Base-by-base conservation (phyloP, 139 green algal genomes). In the Nannochloris sp. region DNA sequence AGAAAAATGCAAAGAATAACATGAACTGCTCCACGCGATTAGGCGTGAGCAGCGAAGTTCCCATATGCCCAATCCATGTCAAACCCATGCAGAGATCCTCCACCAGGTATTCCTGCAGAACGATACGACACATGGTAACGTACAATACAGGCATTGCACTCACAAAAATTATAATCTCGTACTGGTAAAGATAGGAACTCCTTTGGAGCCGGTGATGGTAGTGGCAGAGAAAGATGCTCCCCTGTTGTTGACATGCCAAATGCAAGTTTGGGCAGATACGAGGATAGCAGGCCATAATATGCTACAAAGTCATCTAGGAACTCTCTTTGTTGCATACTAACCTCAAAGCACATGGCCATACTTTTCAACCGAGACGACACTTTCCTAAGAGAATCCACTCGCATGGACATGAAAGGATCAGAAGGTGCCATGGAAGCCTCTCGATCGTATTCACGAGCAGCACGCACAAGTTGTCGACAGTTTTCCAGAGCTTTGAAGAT, bases 1-100 rank as follows among this genome's bases (percentile, higher is more conserved):
- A 59, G 67, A 94, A 86, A 10, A 82, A 61, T 17, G 88, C 73
- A 56, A 87, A 70, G 56, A 87, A 85, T 12, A 72, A 69, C 66
- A 89, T 83, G 59, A 89, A 73, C 29, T 90, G 77, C 33, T 89
- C 79, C 70, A 84, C 67, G 51, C 44, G 62, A 11, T 56, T 25
- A 0, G 37, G 14, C 16, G 71, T 73, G 46, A 82, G 31, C 20
- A 68, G 44, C 6, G 66, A 29, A 11, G 65, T 66, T 36, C 48
- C 16, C 4, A 53, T 29, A 14, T 66, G 68, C 1, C 64, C 77
- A 14, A 82, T 70, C 53, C 74, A 84, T 31, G 87, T 57, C 44
- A 96, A 68, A 49, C 84, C 30, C 30, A 91, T 78, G 2, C 72
- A 65, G 33, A 89, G 70, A 69, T 97, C 87, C 63, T 97, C 91